Evolutionary conservation across 2,329 filamentous ascomycete genomes (phyloP), one percentile per base, ranked within the genome.

Genomic region (Aspergillus calidoustus): DNA sequence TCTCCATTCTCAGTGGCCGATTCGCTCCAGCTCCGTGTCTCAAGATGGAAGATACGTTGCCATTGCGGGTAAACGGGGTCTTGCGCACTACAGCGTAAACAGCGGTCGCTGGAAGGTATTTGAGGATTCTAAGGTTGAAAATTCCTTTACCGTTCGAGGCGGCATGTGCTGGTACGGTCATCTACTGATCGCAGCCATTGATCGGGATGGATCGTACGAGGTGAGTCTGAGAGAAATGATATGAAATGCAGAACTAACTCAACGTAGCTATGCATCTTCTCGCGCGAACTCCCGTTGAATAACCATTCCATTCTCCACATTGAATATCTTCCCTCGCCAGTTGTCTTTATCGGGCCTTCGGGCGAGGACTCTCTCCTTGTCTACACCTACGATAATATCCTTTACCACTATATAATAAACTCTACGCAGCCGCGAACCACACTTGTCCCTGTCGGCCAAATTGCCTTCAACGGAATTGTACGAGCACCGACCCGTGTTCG

Each of bases 141-240:
- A 93, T 69, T 92, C 93, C 65, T 99, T 99, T 73, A 88, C 92
- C 25, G 92, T 99, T 15, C 85, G 93, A 65, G 95, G 95, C 53
- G 95, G 95, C 7, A 97, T 99, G 93, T 98, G 94, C 75, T 99
- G 95, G 95, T 93, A 96, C 74, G 93, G 96, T 68, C 94, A 99
- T 77, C 91, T 98, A 34, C 83, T 99, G 19, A 91, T 98, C 59
- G 93, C 93, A 44, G 93, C 94, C 4, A 89, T 97, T n/a, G 95
- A 99, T 76, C 89, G 87, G 57, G 91, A 91, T 68, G 86, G 89
- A 67, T 88, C 88, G 23, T 93, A 93, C 70, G 91, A 97, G 80
- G 85, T 86, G 77, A 25, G 64, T 57, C 43, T 19, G 34, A 17
- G 11, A 11, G 15, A 1, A 8, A 13, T 2, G 11, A 6, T 11